Base-by-base conservation (phyloP, 78 protist species). In the Pigoraptor vietnamica region DNA sequence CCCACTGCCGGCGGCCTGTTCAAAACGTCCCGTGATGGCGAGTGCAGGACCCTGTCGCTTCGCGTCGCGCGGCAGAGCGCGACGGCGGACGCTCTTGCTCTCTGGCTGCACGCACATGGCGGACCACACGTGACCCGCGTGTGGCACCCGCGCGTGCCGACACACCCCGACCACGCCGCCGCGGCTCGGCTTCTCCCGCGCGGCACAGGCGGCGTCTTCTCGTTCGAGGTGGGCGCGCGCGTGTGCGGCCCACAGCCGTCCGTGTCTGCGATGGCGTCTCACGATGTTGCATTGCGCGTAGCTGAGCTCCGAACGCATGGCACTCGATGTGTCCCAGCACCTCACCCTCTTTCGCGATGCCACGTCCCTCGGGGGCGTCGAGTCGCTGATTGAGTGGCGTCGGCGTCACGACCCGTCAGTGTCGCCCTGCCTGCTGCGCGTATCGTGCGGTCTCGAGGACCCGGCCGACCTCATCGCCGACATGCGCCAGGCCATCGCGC, bases 361-460 rank as follows among this genome's bases (percentile, higher is more conserved):
- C 1, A 86, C 89, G 2, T 37, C 55, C 29, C 39, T 86, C 24
- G 89, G 89, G 1, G 89, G 89, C 34, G 89, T 86, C 36, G 89
- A 86, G 38, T 86, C 89, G 21, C 39, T 86, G 35, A 23, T 37
- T 14, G 89, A 86, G 55, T 86, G 89, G 89, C 89, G 89, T 38
- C 38, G 38, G 1, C 37, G 39, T 2, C 29, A 21, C 36, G 93
- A 91, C 90, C 37, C 6, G 39, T 0, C 89, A 0, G 56, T 94
- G 32, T 37, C 89, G 1, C 82, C 86, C 39, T 91, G 87, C 81
- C 89, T 95, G 82, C 9, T 95, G 55, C 90, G 96, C 55, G 40
- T 95, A 38, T 81, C 91, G 34, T 56, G 92, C 35, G 96, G 96
- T 23, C 56, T 95, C 55, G 96, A 95, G 83, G 84, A 93, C 32